Evolutionary conservation across 306 rosid genomes (phyloP).

Genomic region (Mimosa bimucronata): DNA sequence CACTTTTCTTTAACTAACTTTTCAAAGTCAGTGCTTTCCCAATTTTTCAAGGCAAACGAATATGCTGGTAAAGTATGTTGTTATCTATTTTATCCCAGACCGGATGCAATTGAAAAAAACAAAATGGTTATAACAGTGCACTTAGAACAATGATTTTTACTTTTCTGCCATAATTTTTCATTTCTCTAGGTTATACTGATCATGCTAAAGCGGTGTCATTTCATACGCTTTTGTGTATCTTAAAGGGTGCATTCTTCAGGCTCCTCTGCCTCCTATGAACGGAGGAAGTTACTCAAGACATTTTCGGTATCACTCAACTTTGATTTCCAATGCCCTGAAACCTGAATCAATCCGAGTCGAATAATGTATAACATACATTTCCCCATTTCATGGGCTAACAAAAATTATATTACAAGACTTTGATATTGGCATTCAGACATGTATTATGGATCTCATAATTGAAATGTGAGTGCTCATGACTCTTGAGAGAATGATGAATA

Average conservation of each 20-base stretch:
- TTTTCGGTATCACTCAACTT: background rate
- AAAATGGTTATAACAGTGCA: background rate
- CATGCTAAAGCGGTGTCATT: background rate
- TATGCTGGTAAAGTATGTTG: background rate
- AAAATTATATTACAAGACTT: background rate
- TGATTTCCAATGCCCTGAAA: background rate
- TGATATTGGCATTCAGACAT: background rate
- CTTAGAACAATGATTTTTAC: background rate
- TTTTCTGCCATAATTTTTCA: background rate
- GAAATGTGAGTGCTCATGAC: background rate
- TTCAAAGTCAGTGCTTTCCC: background rate
- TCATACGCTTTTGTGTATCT: background rate
- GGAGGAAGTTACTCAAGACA: background rate
- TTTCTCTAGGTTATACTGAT: background rate
- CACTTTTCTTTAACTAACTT: background rate
- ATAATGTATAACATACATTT: background rate
- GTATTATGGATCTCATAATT: background rate
- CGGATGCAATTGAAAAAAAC: background rate
- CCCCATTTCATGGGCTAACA: background rate
- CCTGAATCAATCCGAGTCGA: background rate
- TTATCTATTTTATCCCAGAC: constrained; percentile 8
- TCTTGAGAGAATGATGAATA: background rate
- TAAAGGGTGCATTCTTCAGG: background rate
- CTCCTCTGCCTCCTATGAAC: background rate
- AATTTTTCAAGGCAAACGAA: background rate